phyloP scores from a whole-genome alignment of 768 basidiomycete genomes.

The Lentinus tigrinus region DNA sequence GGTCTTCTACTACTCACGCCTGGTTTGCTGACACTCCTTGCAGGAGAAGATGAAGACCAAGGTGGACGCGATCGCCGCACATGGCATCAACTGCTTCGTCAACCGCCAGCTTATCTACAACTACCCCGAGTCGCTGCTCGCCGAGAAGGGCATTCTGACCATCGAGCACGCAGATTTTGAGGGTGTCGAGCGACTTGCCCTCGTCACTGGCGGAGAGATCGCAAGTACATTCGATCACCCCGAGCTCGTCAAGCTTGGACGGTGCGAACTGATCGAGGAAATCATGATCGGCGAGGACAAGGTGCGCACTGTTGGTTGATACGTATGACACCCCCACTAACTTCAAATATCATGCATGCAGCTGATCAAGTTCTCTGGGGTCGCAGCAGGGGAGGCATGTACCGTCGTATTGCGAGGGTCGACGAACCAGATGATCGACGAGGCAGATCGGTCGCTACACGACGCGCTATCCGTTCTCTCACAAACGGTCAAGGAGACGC shows the following conservation, averaged over 20 bases:
- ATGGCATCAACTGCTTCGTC: slow-evolving; percentile 96
- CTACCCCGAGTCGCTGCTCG: slow-evolving; percentile 94
- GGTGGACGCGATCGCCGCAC: slow-evolving; percentile 89
- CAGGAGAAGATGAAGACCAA: slow-evolving; percentile 99
- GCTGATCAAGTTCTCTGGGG: slow-evolving; percentile 99
- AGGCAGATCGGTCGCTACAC: slow-evolving; percentile 96
- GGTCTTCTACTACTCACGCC: too few species aligned
- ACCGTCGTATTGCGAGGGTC: slow-evolving; percentile 97
- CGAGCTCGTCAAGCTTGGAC: slow-evolving; percentile 88
- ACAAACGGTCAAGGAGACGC: slow-evolving; percentile 96
- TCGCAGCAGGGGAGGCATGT: slow-evolving; percentile 96
- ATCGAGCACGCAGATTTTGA: slow-evolving; percentile 99
- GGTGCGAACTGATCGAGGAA: slow-evolving; percentile 95
- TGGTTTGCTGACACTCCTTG: neutral
- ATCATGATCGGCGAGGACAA: slow-evolving; percentile 99
- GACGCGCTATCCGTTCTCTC: slow-evolving; percentile 97
- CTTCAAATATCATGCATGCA: slow-evolving; percentile 28
- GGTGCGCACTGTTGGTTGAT: slow-evolving; percentile 41
- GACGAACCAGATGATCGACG: slow-evolving; percentile 98
- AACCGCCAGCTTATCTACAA: slow-evolving; percentile 99
- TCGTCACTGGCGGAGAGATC: slow-evolving; percentile 98
- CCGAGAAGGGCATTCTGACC: slow-evolving; percentile 91
- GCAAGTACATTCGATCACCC: slow-evolving; percentile 93
- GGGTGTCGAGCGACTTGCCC: slow-evolving; percentile 91
- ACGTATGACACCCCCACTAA: neutral